Conservation (phyloP, 2,329 filamentous ascomycete genomes). For the Beauveria sp. region DNA sequence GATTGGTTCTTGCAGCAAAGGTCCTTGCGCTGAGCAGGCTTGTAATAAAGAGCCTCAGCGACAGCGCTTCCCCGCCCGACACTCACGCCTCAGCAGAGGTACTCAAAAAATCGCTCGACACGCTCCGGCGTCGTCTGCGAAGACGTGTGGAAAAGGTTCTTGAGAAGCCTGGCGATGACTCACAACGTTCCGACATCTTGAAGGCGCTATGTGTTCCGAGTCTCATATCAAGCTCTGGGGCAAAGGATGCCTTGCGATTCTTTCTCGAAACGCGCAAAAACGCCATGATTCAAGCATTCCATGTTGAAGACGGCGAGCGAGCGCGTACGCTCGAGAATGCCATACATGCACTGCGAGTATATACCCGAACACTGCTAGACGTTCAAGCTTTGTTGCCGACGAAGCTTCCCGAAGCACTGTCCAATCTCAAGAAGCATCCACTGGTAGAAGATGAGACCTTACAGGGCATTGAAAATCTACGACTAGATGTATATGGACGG, state of each 20-base stretch:
- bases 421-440: slow-evolving; percentile 58
- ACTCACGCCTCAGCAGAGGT: slow-evolving; percentile 42
- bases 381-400: slow-evolving; percentile 69
- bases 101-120: slow-evolving; percentile 55
- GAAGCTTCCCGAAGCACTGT: slow-evolving; percentile 62
- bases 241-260: slow-evolving; percentile 69
- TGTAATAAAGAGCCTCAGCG: slow-evolving; percentile 63
- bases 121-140: slow-evolving; percentile 55
- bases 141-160: slow-evolving; percentile 63
- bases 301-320: slow-evolving; percentile 36
- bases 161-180: slow-evolving; percentile 49
- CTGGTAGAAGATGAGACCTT: slow-evolving; percentile 67
- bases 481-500: slow-evolving; percentile 66
- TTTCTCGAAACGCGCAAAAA: slow-evolving; percentile 68
- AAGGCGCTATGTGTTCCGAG: slow-evolving; percentile 77
- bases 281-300: slow-evolving; percentile 57
- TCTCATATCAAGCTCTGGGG: slow-evolving; percentile 70
- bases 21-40: slow-evolving; percentile 68
- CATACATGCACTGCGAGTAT: slow-evolving; percentile 60
- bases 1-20: slow-evolving; percentile 56
- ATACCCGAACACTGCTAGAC: slow-evolving; percentile 68
- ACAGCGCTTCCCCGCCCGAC: slow-evolving; percentile 30
- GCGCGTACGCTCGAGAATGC: slow-evolving; percentile 41
- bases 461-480: slow-evolving; percentile 57
- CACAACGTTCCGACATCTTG: slow-evolving; percentile 48